Base-by-base conservation (phyloP, 1,284 basidiomycete genomes). In the Rhodotorula glutinis region DNA sequence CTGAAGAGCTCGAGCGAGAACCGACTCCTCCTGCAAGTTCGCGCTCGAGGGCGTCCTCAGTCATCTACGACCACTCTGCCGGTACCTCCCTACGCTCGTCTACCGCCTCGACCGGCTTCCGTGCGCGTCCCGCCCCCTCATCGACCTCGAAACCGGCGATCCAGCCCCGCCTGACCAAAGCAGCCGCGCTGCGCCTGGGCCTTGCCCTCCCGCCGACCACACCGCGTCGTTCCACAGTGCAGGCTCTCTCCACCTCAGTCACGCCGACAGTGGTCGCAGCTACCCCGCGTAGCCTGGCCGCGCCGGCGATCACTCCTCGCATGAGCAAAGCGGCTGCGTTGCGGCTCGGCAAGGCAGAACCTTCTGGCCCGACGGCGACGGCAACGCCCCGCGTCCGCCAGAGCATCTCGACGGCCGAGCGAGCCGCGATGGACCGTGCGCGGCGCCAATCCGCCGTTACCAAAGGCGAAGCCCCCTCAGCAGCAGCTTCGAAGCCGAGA, bases 111-210 rank as follows among this genome's bases (percentile, higher is more conserved):
- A 55, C 33, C 9, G 16, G 38, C 2, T 92, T 91, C 81, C 84
- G 82, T 59, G 91, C 90, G 9, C 86, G 90, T n/a, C 78, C 83
- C 0, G 75, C 90, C 0, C 91, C 90, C 0, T 72, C 83, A 11
- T 86, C 88, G 38, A 16, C 38, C 23, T 14, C 33, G 0, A 83
- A 83, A 23, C 89, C 91, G 0, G 83, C 86, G 70, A 90, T 90
- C 67, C 82, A 86, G 30, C 91, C 91, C 0, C 86, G 91, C 47
- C 86, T 86, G 65, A 88, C 88, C 13, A 86, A 86, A 62, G 86
- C 89, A 0, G 89, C 91, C 0, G 86, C 88, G 7, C 82, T 92
- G 8, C 85, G 91, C 9, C 77, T 79, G 62, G 79, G 79, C 30
- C 55, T 79, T 53, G 41, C 70, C 40, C 38, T 70, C 8, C 62